These are phyloP conservation scores for Phylloporus sp. DNA, from an alignment of 768 basidiomycete species.

Conservation along the genomic window DNA sequence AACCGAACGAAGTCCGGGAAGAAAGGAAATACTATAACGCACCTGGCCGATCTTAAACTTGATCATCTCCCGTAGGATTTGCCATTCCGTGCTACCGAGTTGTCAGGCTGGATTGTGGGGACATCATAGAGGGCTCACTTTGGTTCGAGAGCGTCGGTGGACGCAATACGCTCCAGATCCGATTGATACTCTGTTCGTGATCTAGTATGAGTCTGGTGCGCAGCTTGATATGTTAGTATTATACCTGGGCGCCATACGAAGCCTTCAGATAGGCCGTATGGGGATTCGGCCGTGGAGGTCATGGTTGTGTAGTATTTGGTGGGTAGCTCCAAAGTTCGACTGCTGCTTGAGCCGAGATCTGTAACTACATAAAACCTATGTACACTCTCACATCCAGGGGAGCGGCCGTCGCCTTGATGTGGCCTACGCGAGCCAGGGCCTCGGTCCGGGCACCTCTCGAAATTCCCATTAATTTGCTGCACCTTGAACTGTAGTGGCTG, in stretches of 20 bases:
- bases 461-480: too few relatives aligned
- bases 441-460: too few relatives aligned
- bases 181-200: slow-evolving; percentile 49
- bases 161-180: slow-evolving; percentile 56
- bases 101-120: slow-evolving; percentile 11
- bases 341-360: too few relatives aligned
- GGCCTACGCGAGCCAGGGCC: too few relatives aligned
- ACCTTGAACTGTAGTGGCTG: too few relatives aligned
- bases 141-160: slow-evolving; percentile 60
- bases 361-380: too few relatives aligned
- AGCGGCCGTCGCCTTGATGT: too few relatives aligned
- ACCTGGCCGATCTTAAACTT: slow-evolving; percentile 71
- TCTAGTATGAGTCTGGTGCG: slow-evolving; percentile 1
- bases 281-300: slow-evolving; percentile 13
- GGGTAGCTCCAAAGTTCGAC: too few relatives aligned
- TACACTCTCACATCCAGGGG: too few relatives aligned
- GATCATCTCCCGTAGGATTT: slow-evolving; percentile 60
- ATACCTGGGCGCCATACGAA: slow-evolving; percentile 55
- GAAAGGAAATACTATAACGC: slow-evolving; percentile 1
- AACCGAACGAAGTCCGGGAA: not conserved
- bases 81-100: slow-evolving; percentile 59
- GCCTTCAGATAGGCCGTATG: slow-evolving; percentile 13
- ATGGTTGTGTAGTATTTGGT: too few relatives aligned
- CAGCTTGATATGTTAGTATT: not conserved
- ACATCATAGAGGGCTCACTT: slow-evolving; percentile 19